These are phyloP conservation scores for Suhomyces kilbournensis DNA, from an alignment of 805 yeast genomes.

Conservation along the genomic window DNA sequence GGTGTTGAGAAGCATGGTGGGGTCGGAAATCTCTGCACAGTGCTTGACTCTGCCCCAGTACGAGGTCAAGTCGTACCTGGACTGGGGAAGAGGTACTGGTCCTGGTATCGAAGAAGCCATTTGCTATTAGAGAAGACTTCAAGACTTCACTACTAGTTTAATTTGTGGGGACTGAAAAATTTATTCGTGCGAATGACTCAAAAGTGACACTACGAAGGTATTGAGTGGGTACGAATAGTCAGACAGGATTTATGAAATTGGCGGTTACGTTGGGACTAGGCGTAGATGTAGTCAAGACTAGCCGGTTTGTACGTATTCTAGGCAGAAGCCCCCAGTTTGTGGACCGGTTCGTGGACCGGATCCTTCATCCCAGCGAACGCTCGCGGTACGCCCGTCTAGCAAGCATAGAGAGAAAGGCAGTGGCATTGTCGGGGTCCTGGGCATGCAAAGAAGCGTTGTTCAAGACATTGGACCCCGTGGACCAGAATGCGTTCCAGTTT, in stretches of 20 bases:
- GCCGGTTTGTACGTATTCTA: constrained; percentile 47
- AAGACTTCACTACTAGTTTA: not conserved
- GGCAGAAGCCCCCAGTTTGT: constrained; percentile 29
- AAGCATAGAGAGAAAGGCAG: constrained; percentile 24
- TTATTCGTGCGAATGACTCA: not conserved
- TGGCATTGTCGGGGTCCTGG: constrained; percentile 58
- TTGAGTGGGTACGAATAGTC: no score
- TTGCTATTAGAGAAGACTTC: not conserved
- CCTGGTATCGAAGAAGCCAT: constrained; percentile 94
- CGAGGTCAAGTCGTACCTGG: constrained; percentile 73
- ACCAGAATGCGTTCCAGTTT: constrained; percentile 55
- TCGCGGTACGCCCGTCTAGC: constrained; percentile 23
- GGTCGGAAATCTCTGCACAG: constrained; percentile 90
- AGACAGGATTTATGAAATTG: no score
- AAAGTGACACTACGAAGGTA: no score
- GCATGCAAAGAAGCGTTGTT: constrained; percentile 72
- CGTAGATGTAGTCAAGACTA: constrained; percentile 49
- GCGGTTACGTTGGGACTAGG: constrained; percentile 45
- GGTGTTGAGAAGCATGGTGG: constrained; percentile 79
- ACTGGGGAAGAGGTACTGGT: constrained; percentile 71
- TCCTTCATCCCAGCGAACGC: constrained; percentile 47
- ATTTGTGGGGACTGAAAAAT: no score
- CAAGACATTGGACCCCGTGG: constrained; percentile 50
- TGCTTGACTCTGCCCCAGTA: constrained; percentile 95
- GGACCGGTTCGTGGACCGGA: constrained; percentile 40